phyloP scores from a whole-genome alignment of 164 flowering plant species.

The Cinnamomum micranthum region DNA sequence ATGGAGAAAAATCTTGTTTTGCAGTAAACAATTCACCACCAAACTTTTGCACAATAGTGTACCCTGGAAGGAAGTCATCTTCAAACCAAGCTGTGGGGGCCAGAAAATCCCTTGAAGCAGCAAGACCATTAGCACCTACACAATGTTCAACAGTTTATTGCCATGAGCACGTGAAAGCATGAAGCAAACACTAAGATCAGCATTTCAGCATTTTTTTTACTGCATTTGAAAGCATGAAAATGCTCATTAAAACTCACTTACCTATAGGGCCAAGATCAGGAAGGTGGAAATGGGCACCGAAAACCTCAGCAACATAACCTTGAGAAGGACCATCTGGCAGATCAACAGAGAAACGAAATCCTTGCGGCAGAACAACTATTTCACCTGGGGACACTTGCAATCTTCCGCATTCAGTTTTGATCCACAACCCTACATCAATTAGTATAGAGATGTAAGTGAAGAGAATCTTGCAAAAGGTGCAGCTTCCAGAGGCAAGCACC shows the following conservation, averaged over 20 bases:
- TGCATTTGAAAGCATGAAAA: neutral
- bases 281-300: constrained; percentile 87
- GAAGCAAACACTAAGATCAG: neutral
- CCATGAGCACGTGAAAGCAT: neutral
- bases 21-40: constrained; percentile 96
- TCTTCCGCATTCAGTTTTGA: constrained; percentile 86
- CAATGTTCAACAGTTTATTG: neutral
- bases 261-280: constrained; percentile 99
- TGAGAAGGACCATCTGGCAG: constrained; percentile 93
- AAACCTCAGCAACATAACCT: constrained; percentile 90
- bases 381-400: constrained; percentile 85
- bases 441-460: neutral
- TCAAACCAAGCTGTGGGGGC: constrained; percentile 87
- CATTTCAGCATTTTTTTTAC: neutral
- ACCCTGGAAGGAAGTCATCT: constrained; percentile 46
- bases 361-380: constrained; percentile 81
- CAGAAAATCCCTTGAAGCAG: constrained; percentile 87
- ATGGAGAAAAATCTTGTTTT: constrained; percentile 91
- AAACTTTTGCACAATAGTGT: constrained; percentile 73
- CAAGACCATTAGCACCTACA: constrained; percentile 96
- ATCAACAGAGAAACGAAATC: constrained; percentile 70
- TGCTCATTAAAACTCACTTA: constrained; percentile 18
- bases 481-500: neutral
- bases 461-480: neutral
- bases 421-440: constrained; percentile 59